Base-by-base conservation (phyloP, 225 moss, liverwort and hornwort genomes). In the Bryoerythrophyllum caledonicum region DNA sequence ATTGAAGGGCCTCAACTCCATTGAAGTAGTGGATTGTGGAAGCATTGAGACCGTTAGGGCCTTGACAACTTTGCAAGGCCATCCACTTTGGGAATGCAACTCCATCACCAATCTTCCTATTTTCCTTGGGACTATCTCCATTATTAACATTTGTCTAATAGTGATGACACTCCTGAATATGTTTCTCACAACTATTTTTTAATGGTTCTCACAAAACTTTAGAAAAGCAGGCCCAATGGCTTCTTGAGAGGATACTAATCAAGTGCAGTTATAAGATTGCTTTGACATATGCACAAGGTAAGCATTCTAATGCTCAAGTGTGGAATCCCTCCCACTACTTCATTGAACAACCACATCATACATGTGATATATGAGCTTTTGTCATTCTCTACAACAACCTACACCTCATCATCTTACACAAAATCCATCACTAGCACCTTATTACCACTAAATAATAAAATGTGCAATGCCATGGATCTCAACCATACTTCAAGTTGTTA, bases 91-190 rank as follows among this genome's bases (percentile, higher is more conserved):
- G 23, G 54, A 23, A 21, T 21, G 54, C 54, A 55, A 10, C 8
- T n/a, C 54, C 54, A 55, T 23, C 54, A 55, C 54, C 54, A 55
- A 55, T 3, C 54, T 55, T 3, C 54, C 23, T 3, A 3, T 10
- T 55, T 55, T 10, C 23, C n/a, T 55, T 1, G 54, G 54, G 1
- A 55, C 23, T 55, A 23, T 23, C n/a, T 55, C 23, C 3, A 23
- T 10, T 23, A 10, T 23, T 23, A 1, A 0, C 2, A 2, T 23
- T 7, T 21, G 1, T 8, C 0, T 1, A n/a, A n/a, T 4, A 8
- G 2, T 1, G 19, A 5, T 6, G 7, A 8, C n/a, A n/a, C 1
- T n/a, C 1, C n/a, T 8, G 2, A 0, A n/a, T 2, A 2, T 3
- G 0, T 12, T 35, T 11, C 1, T 11, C 1, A 13, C 23, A 3